These are phyloP conservation scores for Aspergillus nomiae DNA, from an alignment of 2,329 filamentous ascomycete species.

Conservation along the genomic window DNA sequence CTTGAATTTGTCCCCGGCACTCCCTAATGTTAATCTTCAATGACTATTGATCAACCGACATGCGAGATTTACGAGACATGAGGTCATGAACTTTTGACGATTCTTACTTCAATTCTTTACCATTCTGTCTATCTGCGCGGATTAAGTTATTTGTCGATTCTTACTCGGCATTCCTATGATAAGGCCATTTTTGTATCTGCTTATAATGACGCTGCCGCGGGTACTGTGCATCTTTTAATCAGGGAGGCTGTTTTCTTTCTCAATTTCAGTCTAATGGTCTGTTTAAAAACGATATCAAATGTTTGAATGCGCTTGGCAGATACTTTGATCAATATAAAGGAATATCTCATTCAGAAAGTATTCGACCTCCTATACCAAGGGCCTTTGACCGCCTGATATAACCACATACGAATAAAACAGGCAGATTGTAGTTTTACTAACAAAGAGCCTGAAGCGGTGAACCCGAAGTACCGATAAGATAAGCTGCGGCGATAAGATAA, in stretches of 20 bases:
- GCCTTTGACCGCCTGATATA: too few relatives aligned
- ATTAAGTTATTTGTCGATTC: neutral
- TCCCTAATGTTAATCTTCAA: neutral
- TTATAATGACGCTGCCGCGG: neutral
- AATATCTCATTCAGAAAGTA: neutral
- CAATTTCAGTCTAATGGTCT: too few relatives aligned
- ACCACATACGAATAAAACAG: too few relatives aligned
- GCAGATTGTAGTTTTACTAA: too few relatives aligned
- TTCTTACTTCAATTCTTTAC: neutral
- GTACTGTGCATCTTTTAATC: neutral
- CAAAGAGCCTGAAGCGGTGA: too few relatives aligned
- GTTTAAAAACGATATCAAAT: neutral
- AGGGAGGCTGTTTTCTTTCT: neutral
- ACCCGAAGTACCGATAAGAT: neutral
- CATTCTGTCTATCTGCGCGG: neutral
- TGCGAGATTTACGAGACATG: neutral
- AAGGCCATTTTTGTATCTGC: neutral
- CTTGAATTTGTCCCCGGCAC: neutral
- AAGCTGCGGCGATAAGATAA: neutral
- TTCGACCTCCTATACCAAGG: too few relatives aligned
- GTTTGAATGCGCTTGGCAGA: neutral
- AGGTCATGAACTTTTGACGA: neutral
- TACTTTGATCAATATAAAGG: neutral
- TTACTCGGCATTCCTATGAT: neutral
- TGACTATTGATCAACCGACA: neutral